A percentile compares a stretch with the other conserved stretches of the same genome.
These are phyloP conservation scores for Coemansia erecta DNA, from an alignment of 192 early-diverging fungal species.

Conservation along the genomic window DNA sequence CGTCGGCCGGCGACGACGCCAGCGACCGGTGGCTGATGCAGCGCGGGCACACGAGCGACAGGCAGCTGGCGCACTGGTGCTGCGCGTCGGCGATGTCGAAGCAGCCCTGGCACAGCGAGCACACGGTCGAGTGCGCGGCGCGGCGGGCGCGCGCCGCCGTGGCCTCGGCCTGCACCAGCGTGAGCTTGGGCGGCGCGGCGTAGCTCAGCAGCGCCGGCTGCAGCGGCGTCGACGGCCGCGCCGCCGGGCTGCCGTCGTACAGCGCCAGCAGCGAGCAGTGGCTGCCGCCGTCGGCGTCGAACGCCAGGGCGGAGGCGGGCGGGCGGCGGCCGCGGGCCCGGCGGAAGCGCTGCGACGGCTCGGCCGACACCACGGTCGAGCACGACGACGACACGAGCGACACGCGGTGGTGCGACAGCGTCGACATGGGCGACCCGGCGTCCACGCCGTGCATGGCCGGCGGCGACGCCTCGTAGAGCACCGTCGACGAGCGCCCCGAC, in stretches of 20 bases:
- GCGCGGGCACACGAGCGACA: conserved; percentile 35
- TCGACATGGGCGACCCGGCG: conserved; percentile 28
- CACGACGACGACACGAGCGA: conserved; percentile 48
- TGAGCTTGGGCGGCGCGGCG: conserved; percentile 41
- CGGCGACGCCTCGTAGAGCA: conserved; percentile 35
- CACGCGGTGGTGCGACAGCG: conserved; percentile 36
- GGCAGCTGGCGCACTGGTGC: conserved; percentile 46
- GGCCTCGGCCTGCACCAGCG: conserved; percentile 41
- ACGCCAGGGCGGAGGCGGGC: conserved; percentile 7
- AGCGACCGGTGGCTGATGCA: conserved; percentile 19
- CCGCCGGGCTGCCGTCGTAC: conserved; percentile 15
- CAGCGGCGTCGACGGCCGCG: conserved; percentile 8
- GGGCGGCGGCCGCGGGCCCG: conserved; percentile 16
- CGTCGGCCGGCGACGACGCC: background rate
- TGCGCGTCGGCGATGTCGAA: conserved; percentile 32
- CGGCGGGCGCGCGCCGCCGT: conserved; percentile 15
- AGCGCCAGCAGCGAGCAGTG: conserved; percentile 33
- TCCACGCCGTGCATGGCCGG: conserved; percentile 7
- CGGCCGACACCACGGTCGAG: conserved; percentile 40
- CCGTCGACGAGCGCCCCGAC: conserved; percentile 34
- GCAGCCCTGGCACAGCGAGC: conserved; percentile 45
- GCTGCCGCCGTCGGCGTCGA: conserved; percentile 7
- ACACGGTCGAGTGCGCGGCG: conserved; percentile 21
- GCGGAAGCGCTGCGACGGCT: conserved; percentile 11
- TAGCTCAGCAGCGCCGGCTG: conserved; percentile 33